These are phyloP conservation scores for Podospora didyma DNA, from an alignment of 495 filamentous ascomycete species.

Conservation along the genomic window DNA sequence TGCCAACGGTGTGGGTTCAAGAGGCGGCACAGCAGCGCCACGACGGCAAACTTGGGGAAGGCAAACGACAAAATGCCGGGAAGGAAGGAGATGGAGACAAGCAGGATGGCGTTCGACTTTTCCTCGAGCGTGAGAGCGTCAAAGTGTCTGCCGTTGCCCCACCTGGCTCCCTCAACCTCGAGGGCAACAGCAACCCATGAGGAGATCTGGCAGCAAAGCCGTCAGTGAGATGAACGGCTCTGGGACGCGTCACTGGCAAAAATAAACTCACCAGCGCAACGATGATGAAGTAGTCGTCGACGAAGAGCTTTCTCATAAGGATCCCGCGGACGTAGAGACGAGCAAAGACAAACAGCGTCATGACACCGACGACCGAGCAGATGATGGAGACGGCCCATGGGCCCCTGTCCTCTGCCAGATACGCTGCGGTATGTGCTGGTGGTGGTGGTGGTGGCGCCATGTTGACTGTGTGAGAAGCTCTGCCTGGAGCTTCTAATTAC, in stretches of 20 bases:
- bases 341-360: constrained; percentile 23
- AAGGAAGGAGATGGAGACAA: constrained; percentile 32
- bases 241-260: neutral
- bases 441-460: neutral
- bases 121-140: constrained; percentile 21
- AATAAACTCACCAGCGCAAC: constrained; percentile 14
- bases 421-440: neutral
- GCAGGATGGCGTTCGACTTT: constrained; percentile 24
- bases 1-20: constrained; percentile 30
- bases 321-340: constrained; percentile 20
- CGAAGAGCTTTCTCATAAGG: constrained; percentile 18
- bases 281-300: constrained; percentile 23
- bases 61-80: constrained; percentile 40
- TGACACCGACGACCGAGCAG: constrained; percentile 11
- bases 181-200: constrained; percentile 6
- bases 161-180: constrained; percentile 5
- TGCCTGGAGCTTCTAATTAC: too few relatives aligned
- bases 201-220: neutral
- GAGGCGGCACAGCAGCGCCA: constrained; percentile 36
- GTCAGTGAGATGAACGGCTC: neutral
- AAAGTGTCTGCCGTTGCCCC: constrained; percentile 26
- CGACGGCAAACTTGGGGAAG: constrained; percentile 43
- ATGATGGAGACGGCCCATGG: neutral
- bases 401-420: neutral
- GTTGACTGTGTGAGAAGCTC: too few relatives aligned